These are phyloP conservation scores for Aspergillus fumigatiaffinis DNA, from an alignment of 2,329 filamentous ascomycete species.

Conservation along the genomic window DNA sequence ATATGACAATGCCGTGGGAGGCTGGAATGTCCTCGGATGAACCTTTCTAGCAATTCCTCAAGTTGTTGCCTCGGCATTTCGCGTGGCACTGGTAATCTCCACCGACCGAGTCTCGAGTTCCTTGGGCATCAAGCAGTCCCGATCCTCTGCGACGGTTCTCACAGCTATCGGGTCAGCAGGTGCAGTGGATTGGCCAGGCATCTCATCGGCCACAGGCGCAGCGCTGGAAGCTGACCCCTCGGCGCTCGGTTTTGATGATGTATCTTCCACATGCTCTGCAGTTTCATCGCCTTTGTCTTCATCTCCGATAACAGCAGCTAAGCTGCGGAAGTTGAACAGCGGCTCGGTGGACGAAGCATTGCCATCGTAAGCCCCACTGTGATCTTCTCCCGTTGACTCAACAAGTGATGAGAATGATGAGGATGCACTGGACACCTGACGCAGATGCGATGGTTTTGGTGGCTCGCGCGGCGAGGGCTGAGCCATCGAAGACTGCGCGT, in stretches of 20 bases:
- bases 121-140: conserved; percentile 25
- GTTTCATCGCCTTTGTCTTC: conserved; percentile 48
- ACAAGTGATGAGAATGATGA: conserved; percentile 73
- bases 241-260: conserved; percentile 12
- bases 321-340: conserved; percentile 86
- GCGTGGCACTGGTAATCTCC: conserved; percentile 25
- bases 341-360: conserved; percentile 60
- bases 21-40: not conserved
- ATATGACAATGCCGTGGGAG: too few relatives aligned
- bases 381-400: conserved; percentile 53
- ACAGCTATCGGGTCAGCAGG: conserved; percentile 6
- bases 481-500: conserved; percentile 36
- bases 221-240: conserved; percentile 21
- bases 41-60: conserved; percentile 9
- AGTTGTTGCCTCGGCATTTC: conserved; percentile 26
- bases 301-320: conserved; percentile 77
- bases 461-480: conserved; percentile 44
- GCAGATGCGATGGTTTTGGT: conserved; percentile 65
- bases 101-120: conserved; percentile 36
- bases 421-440: conserved; percentile 82
- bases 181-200: conserved; percentile 5
- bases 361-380: conserved; percentile 44
- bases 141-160: conserved; percentile 12
- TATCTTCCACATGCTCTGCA: conserved; percentile 37
- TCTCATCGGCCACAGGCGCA: conserved; percentile 14